These are phyloP conservation scores for Salvia miltiorrhiza DNA, from an alignment of 257 asterid genomes.

Conservation along the genomic window DNA sequence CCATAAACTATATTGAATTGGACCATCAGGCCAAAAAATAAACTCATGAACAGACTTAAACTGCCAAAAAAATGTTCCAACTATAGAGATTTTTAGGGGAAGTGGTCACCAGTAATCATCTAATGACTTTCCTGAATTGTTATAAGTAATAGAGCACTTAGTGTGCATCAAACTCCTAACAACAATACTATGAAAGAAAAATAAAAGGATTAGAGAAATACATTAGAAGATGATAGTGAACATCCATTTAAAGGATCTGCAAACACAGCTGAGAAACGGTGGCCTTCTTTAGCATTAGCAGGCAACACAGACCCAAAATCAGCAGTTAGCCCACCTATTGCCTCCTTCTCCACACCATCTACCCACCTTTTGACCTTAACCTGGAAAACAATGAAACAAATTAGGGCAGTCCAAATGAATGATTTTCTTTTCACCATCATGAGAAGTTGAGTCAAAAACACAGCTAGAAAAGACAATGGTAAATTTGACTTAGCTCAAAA, in stretches of 20 bases:
- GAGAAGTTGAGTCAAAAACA: not conserved
- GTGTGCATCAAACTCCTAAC: slow-evolving; percentile 11
- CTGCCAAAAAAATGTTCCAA: not conserved
- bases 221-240: slow-evolving; percentile 55
- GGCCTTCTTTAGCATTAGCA: slow-evolving; percentile 39
- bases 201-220: slow-evolving; percentile 22
- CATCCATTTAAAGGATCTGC: slow-evolving; percentile 66
- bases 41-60: not conserved
- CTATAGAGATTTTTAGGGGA: not conserved
- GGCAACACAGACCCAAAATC: slow-evolving; percentile 80
- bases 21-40: not conserved
- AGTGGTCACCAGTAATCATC: slow-evolving; percentile 2
- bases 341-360: slow-evolving; percentile 53
- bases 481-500: not conserved
- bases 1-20: not conserved
- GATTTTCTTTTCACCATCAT: not conserved
- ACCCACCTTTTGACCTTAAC: slow-evolving; percentile 67
- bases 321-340: slow-evolving; percentile 62
- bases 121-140: not conserved
- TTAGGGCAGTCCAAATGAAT: slow-evolving; percentile 1
- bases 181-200: not conserved
- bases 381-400: slow-evolving; percentile 32
- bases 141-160: not conserved
- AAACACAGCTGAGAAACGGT: slow-evolving; percentile 43
- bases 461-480: not conserved